These are phyloP conservation scores for Leishmania gerbilli DNA, from an alignment of 208 protist species.

Conservation along the genomic window DNA sequence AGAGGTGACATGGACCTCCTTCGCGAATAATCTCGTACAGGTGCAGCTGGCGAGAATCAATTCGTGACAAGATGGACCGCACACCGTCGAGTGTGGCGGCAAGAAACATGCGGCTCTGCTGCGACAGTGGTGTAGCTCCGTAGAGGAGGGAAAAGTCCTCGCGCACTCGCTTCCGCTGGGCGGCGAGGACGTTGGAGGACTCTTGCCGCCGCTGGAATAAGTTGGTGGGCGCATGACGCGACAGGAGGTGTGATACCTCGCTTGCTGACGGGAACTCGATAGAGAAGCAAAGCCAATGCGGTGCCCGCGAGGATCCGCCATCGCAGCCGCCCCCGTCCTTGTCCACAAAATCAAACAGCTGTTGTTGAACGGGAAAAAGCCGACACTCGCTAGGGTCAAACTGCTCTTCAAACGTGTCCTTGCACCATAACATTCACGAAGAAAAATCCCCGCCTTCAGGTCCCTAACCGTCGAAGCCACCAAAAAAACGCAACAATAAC, in stretches of 20 bases:
- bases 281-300: slow-evolving; percentile 71
- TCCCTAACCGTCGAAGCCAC: too few relatives aligned
- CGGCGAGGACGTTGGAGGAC: not conserved
- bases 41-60: slow-evolving; percentile 65
- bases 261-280: slow-evolving; percentile 79
- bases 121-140: slow-evolving; percentile 53
- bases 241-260: slow-evolving; percentile 46
- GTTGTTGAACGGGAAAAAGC: slow-evolving; percentile 70
- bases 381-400: slow-evolving; percentile 47
- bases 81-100: slow-evolving; percentile 50
- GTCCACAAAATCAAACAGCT: slow-evolving; percentile 87
- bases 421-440: slow-evolving; percentile 72
- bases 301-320: not conserved
- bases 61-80: slow-evolving; percentile 25
- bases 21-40: slow-evolving; percentile 89
- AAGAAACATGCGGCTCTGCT: slow-evolving; percentile 78
- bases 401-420: slow-evolving; percentile 62
- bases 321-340: not conserved
- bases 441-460: not conserved
- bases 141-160: slow-evolving; percentile 71
- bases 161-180: slow-evolving; percentile 22
- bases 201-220: slow-evolving; percentile 9
- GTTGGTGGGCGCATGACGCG: slow-evolving; percentile 25
- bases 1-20: slow-evolving; percentile 66
- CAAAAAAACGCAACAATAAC: not conserved